Base-by-base conservation (phyloP, 352 stramenopile species). In the Phytophthora crassamura region DNA sequence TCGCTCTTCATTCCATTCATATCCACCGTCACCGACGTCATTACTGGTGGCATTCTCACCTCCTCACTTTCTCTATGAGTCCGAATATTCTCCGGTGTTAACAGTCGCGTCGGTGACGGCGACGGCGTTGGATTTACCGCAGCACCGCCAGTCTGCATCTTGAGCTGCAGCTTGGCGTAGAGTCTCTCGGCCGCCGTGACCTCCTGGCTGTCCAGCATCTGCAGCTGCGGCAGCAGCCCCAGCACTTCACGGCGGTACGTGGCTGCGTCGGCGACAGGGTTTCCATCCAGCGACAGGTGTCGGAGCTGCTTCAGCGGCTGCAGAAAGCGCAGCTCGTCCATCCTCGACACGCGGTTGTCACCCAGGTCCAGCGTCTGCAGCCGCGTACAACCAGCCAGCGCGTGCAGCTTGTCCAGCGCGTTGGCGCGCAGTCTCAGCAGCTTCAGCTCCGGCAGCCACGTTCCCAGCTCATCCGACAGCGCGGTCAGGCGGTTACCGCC, bases 351-450 rank as follows among this genome's bases (percentile, higher is more conserved):
- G 34, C 51, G 64, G 38, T 93, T 93, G 25, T 63, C 56, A 2
- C 70, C 65, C 1, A 68, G 48, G 25, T 87, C 74, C n/a, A 91
- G 62, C 9, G 59, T 75, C 48, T 75, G 66, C 47, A 90, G 65
- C 0, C 55, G 30, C 2, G 11, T 18, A 25, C 75, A 90, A 4
- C 32, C 36, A 0, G 43, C 34, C 10, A 86, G 64, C 38, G 73
- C 60, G 20, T 64, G 65, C 15, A 93, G 62, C 20, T 79, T 90
- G 59, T 82, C 72, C 35, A 93, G 75, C 35, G 49, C 50, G 49
- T 93, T 93, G 59, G 63, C 39, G n/a, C 73, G 74, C 40, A 91
- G 58, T 16, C 80, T 64, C 38, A 93, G 69, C 47, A 84, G 77
- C 43, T 58, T 53, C 51, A 93, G 72, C 20, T 66, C 20, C 1